Conservation (phyloP, 2,329 filamentous ascomycete genomes). For the Hirsutella rhossiliensis region DNA sequence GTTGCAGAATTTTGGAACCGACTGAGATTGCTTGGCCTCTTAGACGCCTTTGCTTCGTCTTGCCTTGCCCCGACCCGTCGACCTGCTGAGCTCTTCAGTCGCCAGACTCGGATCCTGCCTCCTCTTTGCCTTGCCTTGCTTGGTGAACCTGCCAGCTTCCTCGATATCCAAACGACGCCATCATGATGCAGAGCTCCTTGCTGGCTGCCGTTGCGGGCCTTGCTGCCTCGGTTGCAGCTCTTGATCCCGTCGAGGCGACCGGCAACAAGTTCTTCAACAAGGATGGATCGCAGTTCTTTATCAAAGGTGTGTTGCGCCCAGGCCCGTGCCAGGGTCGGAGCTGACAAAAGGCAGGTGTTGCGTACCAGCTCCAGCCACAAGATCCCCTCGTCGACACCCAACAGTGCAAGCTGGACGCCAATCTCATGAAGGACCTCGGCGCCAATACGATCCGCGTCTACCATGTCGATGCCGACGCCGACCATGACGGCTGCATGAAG, state of each 20-base stretch:
- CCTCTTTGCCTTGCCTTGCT: background rate
- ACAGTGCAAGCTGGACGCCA: conserved; percentile 66
- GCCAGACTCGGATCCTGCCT: background rate
- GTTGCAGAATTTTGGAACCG: too few relatives aligned
- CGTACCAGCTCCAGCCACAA: conserved; percentile 51
- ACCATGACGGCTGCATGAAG: conserved; percentile 73
- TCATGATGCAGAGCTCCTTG: conserved; percentile 6
- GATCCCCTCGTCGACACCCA: conserved; percentile 67
- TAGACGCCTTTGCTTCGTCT: background rate
- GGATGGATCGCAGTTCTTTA: conserved; percentile 70
- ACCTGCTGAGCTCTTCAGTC: background rate
- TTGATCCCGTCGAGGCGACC: conserved; percentile 40
- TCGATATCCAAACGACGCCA: background rate
- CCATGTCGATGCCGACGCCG: conserved; percentile 59
- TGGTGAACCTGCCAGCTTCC: background rate
- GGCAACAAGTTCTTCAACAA: conserved; percentile 80
- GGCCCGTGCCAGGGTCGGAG: background rate
- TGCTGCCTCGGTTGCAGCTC: conserved; percentile 20
- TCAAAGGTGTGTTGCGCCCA: conserved; percentile 50
- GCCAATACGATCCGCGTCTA: conserved; percentile 82
- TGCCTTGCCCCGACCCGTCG: background rate
- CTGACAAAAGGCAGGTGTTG: conserved; percentile 44
- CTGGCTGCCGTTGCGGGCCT: conserved; percentile 22
- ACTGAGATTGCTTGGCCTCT: too few relatives aligned
- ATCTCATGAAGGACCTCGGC: conserved; percentile 68